Evolutionary conservation across 495 filamentous ascomycete species (phyloP), one percentile per base, ranked within the genome.

Genomic region (Talaromyces wortmannii): DNA sequence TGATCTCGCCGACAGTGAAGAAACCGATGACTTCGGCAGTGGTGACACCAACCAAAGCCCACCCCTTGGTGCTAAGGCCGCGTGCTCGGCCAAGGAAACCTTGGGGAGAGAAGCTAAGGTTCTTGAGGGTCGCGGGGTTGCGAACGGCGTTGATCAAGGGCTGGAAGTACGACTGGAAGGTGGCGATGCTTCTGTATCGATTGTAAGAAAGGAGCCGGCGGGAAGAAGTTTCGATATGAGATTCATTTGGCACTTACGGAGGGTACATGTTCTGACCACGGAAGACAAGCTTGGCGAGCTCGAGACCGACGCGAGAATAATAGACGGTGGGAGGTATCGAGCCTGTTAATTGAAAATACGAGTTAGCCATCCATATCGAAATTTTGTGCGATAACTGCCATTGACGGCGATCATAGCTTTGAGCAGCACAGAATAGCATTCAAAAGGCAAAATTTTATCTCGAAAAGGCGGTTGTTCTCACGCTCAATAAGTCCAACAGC

Each of bases 1-100:
- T 87, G 74, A 99, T 97, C 82, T 97, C 91, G 55, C 94, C 94
- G 18, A 99, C 83, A 15, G 91, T 92, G 82, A 97, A 99, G 81
- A 99, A 97, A 52, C 94, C 94, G 55, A 99, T 71, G 49, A 90
- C 80, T 77, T 99, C 94, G 40, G 92, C 92, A 42, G 73, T 65
- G 56, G 96, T 70, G 52, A 99, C 87, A 65, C 87, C 89, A 52
- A 74, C 83, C 18, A 87, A 67, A 29, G 78, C 79, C 53, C 91
- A 57, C 68, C 95, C 83, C 65, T 83, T 76, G 48, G 70, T 76
- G 70, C 79, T 86, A 63, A 92, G 50, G 70, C 85, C 89, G 64
- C 90, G 82, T 57, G 88, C 65, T 55, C 77, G 78, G 65, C 82
- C 75, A 55, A 94, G 64, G 58, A 88, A 65, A 62, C 63, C 61